A percentile compares a stretch with the other conserved stretches of the same genome.
These are phyloP conservation scores for Aphanomyces cochlioides DNA, from an alignment of 352 stramenopile species.

Conservation along the genomic window DNA sequence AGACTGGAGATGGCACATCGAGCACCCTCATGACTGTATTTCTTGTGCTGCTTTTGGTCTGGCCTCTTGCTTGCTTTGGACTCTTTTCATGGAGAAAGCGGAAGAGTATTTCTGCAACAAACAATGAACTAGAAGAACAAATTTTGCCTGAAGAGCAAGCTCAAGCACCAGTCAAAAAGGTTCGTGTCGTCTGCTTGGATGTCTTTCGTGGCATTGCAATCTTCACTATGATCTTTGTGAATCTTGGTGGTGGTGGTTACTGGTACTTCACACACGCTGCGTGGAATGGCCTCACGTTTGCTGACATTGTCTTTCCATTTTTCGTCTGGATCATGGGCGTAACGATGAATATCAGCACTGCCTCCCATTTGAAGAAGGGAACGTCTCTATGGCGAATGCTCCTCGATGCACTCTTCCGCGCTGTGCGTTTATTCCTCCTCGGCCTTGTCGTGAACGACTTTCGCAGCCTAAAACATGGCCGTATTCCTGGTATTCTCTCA, in stretches of 20 bases:
- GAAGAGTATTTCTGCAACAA: neutral
- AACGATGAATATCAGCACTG: conserved; percentile 24
- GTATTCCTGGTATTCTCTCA: conserved; percentile 41
- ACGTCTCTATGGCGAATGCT: conserved; percentile 3
- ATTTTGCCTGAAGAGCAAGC: neutral
- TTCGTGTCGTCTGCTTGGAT: conserved; percentile 52
- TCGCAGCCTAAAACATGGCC: conserved; percentile 48
- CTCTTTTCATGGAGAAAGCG: conserved; percentile 17
- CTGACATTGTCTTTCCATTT: conserved; percentile 75
- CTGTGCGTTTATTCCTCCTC: conserved; percentile 52
- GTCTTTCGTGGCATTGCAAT: conserved; percentile 72
- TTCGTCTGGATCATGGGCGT: conserved; percentile 83
- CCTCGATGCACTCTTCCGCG: conserved; percentile 32
- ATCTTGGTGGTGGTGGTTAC: conserved; percentile 77
- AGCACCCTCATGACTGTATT: conserved; percentile 3
- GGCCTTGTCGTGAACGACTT: conserved; percentile 74
- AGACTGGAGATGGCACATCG: neutral
- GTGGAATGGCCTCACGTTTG: conserved; percentile 75
- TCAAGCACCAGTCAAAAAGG: neutral
- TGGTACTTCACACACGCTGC: conserved; percentile 57
- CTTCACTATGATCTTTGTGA: conserved; percentile 83
- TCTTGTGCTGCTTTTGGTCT: conserved; percentile 2
- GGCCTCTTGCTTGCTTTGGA: conserved; percentile 9
- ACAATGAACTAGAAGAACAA: neutral
- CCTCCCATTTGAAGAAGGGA: conserved; percentile 5